These are phyloP conservation scores for Coemansia interrupta DNA, from an alignment of 192 early-diverging fungal genomes.

Conservation along the genomic window DNA sequence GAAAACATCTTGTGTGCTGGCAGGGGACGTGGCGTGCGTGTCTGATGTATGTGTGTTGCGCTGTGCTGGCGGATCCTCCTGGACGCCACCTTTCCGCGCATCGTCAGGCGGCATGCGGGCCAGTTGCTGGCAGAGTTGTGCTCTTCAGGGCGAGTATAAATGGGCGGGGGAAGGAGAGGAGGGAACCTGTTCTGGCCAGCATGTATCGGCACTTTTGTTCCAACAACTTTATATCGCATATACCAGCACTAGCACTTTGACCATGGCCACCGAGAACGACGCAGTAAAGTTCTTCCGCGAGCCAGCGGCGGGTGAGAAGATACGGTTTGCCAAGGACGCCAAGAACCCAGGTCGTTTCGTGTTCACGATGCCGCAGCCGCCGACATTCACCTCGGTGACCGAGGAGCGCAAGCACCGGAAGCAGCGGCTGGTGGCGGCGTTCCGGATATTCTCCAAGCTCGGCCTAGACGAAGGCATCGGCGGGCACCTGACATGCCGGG, in stretches of 20 bases:
- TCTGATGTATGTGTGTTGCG: too few relatives aligned
- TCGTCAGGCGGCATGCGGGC: neutral
- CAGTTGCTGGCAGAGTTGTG: neutral
- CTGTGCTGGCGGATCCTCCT: too few relatives aligned
- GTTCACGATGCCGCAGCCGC: constrained; percentile 51
- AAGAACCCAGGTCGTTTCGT: constrained; percentile 35
- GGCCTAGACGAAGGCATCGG: constrained; percentile 61
- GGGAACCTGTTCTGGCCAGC: too few relatives aligned
- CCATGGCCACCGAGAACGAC: constrained; percentile 21
- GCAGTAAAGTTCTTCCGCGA: constrained; percentile 24
- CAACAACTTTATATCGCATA: neutral
- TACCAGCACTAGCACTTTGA: too few relatives aligned
- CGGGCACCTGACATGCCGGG: constrained; percentile 60
- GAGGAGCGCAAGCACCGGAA: constrained; percentile 58
- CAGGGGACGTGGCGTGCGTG: too few relatives aligned
- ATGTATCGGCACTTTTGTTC: too few relatives aligned
- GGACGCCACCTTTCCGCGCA: too few relatives aligned
- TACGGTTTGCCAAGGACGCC: constrained; percentile 38
- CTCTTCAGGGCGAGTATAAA: neutral
- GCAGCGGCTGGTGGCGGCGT: constrained; percentile 57
- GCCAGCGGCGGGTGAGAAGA: constrained; percentile 18
- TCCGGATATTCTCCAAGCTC: constrained; percentile 57
- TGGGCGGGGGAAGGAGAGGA: too few relatives aligned
- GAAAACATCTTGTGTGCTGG: neutral
- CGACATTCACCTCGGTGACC: constrained; percentile 44